Evolutionary conservation across 2,329 filamentous ascomycete species (phyloP).

Genomic region (Catunica adiposa): DNA sequence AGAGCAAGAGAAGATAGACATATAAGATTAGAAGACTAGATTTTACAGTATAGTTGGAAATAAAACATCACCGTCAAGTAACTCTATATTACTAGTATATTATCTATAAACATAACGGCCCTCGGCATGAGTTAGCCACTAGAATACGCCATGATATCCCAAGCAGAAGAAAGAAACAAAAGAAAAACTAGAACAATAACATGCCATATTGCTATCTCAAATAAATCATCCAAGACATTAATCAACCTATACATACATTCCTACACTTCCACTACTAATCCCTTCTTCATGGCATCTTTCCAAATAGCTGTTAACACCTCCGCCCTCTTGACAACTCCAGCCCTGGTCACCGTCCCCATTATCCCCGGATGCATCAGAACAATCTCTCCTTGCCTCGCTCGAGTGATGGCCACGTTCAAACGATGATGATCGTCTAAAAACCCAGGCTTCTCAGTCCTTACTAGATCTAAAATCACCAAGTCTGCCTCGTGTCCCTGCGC

Average conservation of each 20-base stretch:
- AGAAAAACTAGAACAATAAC: not conserved
- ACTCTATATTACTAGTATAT: too few species aligned
- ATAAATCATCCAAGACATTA: too few species aligned
- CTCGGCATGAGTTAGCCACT: too few species aligned
- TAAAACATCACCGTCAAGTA: not conserved
- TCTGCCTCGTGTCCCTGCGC: conserved; percentile 33
- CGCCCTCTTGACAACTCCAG: not conserved
- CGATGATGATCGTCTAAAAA: conserved; percentile 30
- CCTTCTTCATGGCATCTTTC: conserved; percentile 4
- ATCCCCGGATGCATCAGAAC: conserved; percentile 28
- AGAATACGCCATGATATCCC: too few species aligned
- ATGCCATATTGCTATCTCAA: too few species aligned
- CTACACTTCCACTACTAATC: not conserved
- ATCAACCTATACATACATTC: too few species aligned
- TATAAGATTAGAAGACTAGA: not conserved
- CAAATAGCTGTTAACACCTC: conserved; percentile 2
- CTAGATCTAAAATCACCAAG: conserved; percentile 31
- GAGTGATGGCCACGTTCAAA: conserved; percentile 30
- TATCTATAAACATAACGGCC: too few species aligned
- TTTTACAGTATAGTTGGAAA: not conserved
- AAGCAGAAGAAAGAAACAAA: not conserved
- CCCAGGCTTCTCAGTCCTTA: conserved; percentile 23
- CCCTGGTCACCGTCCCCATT: conserved; percentile 15
- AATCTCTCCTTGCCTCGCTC: conserved; percentile 29
- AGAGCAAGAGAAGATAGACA: not conserved